These are phyloP conservation scores for Cladosporium colombiae DNA, from an alignment of 2,329 filamentous ascomycete genomes.

Conservation along the genomic window DNA sequence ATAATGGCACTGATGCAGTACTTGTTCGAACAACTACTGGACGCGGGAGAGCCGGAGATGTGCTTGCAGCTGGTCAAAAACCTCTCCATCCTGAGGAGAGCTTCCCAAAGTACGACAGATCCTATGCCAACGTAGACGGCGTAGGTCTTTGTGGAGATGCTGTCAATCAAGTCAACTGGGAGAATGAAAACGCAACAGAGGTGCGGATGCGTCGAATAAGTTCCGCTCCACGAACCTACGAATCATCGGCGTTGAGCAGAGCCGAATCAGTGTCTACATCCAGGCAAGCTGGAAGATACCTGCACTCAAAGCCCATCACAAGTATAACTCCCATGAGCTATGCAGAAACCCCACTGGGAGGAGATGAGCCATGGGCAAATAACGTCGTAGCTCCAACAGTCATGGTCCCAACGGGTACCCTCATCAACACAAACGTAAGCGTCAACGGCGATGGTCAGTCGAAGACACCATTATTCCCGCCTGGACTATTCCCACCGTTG, in stretches of 20 bases:
- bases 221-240: background rate
- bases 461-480: background rate
- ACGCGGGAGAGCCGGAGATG: background rate
- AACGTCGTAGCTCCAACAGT: constrained; percentile 13
- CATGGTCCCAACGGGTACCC: background rate
- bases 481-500: constrained; percentile 2
- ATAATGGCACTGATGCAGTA: background rate
- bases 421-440: constrained; percentile 16
- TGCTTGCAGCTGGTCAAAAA: background rate
- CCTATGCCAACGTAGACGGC: constrained; percentile 22
- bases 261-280: background rate
- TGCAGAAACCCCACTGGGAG: constrained; percentile 5
- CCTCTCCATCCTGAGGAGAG: background rate
- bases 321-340: constrained; percentile 15
- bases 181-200: constrained; percentile 17
- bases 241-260: background rate
- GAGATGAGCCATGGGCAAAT: constrained; percentile 22
- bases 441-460: background rate
- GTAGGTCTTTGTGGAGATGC: constrained; percentile 23
- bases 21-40: background rate
- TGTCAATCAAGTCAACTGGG: constrained; percentile 23
- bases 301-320: background rate
- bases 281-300: background rate
- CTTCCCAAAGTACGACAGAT: constrained; percentile 16
- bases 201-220: background rate